Evolutionary conservation across 805 yeast species (phyloP).

Genomic region (Saccharomyces paradoxus): DNA sequence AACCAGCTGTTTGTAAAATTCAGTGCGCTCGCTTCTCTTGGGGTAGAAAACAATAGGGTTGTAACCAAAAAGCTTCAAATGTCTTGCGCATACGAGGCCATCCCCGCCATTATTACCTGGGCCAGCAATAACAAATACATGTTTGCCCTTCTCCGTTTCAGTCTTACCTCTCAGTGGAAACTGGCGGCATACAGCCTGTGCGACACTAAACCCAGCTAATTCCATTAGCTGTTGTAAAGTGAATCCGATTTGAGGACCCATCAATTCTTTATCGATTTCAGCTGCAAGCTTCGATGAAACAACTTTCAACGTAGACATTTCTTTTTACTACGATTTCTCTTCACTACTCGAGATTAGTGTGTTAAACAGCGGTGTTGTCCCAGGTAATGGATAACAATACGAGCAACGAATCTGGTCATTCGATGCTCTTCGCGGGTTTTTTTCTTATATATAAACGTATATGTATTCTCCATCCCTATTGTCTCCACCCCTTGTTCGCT

Average conservation of each 20-base stretch:
- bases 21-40: constrained; percentile 46
- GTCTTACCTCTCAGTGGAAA: constrained; percentile 39
- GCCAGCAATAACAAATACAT: constrained; percentile 71
- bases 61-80: constrained; percentile 71
- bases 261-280: constrained; percentile 71
- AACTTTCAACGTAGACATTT: constrained; percentile 31
- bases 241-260: constrained; percentile 59
- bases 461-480: not conserved
- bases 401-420: not conserved
- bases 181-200: constrained; percentile 66
- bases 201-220: constrained; percentile 90
- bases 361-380: not conserved
- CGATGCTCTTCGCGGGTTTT: not conserved
- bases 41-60: constrained; percentile 76
- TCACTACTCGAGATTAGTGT: not conserved
- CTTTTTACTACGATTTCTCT: not conserved
- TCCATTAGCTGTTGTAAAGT: constrained; percentile 58
- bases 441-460: not conserved
- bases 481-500: not conserved
- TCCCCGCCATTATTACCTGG: constrained; percentile 98
- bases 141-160: constrained; percentile 29
- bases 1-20: constrained; percentile 50
- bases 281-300: constrained; percentile 54
- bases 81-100: constrained; percentile 93
- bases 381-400: not conserved